phyloP scores from a whole-genome alignment of 208 protist species.

The Trypanosoma lewisi region DNA sequence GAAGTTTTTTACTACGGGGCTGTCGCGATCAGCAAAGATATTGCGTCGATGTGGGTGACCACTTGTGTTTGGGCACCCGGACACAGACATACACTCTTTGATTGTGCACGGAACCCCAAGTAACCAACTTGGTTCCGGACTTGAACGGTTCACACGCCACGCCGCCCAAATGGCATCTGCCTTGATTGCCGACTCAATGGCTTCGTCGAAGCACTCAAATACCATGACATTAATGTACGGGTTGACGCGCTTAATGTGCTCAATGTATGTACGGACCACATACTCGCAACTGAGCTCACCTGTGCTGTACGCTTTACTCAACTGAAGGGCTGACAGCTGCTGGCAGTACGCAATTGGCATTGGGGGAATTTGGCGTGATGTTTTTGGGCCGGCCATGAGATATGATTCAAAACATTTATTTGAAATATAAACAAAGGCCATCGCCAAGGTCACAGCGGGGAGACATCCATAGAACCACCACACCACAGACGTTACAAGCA shows the following conservation, averaged over 20 bases:
- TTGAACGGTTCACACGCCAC: conserved; percentile 47
- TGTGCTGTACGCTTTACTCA: conserved; percentile 55
- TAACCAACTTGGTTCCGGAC: conserved; percentile 67
- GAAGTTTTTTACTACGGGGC: conserved; percentile 83
- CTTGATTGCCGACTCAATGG: conserved; percentile 40
- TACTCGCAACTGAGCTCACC: conserved; percentile 60
- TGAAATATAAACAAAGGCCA: conserved; percentile 34
- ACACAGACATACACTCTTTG: conserved; percentile 83
- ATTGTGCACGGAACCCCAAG: conserved; percentile 86
- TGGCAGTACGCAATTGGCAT: conserved; percentile 66
- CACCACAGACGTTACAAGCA: conserved; percentile 6
- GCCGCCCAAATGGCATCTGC: conserved; percentile 63
- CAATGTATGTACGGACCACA: conserved; percentile 73
- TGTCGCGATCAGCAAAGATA: conserved; percentile 55
- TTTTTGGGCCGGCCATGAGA: conserved; percentile 48
- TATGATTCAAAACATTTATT: conserved; percentile 50
- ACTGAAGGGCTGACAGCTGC: conserved; percentile 75
- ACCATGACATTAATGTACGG: conserved; percentile 78
- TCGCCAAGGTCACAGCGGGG: conserved; percentile 26
- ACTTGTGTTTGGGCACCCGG: conserved; percentile 77
- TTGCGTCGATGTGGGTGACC: conserved; percentile 54
- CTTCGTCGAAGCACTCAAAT: conserved; percentile 85
- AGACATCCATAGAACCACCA: conserved; percentile 22
- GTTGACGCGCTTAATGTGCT: conserved; percentile 79
- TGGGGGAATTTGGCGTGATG: conserved; percentile 66